A percentile compares a stretch with the other conserved stretches of the same genome.
These are phyloP conservation scores for Coniella vitis DNA, from an alignment of 2,329 filamentous ascomycete genomes.

Conservation along the genomic window DNA sequence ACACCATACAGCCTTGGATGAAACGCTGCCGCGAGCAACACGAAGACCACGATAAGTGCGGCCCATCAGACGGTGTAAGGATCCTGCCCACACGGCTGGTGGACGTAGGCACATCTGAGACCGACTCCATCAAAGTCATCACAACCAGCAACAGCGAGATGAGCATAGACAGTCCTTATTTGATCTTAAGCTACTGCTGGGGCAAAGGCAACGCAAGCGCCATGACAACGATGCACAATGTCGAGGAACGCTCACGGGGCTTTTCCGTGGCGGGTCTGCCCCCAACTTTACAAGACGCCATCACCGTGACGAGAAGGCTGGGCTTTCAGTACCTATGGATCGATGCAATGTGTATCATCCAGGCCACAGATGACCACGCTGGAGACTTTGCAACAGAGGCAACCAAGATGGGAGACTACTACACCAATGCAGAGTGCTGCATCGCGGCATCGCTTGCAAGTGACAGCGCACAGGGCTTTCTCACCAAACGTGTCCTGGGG, in stretches of 20 bases:
- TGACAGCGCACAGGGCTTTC: background rate
- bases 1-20: too few relatives aligned
- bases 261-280: background rate
- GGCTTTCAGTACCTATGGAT: slow-evolving; percentile 9
- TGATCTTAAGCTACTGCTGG: slow-evolving; percentile 8
- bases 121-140: too few relatives aligned
- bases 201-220: background rate
- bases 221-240: background rate
- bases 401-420: slow-evolving; percentile 1
- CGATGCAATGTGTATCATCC: slow-evolving; percentile 16
- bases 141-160: too few relatives aligned
- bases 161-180: too few relatives aligned
- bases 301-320: background rate
- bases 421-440: slow-evolving; percentile 2
- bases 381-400: background rate
- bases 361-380: background rate
- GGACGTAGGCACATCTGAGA: too few relatives aligned
- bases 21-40: too few relatives aligned
- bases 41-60: too few relatives aligned
- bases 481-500: background rate
- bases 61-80: too few relatives aligned
- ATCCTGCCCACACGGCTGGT: too few relatives aligned
- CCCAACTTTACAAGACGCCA: background rate
- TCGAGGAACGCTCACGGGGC: background rate
- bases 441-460: background rate